Evolutionary conservation across 2,329 filamentous ascomycete species (phyloP).

Genomic region (Cladosporium colombiae): DNA sequence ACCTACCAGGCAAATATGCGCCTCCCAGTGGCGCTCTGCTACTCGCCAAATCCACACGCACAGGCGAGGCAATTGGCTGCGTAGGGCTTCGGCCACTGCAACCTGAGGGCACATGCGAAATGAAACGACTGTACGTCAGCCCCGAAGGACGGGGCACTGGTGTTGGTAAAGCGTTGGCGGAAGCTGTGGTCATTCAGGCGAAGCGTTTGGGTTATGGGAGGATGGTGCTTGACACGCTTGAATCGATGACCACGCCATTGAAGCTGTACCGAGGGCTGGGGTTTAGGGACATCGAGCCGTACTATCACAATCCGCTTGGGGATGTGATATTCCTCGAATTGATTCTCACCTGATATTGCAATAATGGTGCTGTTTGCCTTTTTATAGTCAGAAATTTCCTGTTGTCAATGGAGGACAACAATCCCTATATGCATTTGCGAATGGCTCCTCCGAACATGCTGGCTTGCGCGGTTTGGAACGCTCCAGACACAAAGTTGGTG

Average conservation of each 20-base stretch:
- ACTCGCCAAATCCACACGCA: slow-evolving; percentile 44
- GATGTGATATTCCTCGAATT: slow-evolving; percentile 54
- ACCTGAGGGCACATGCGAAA: slow-evolving; percentile 42
- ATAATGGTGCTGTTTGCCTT: not conserved
- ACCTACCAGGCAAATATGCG: slow-evolving; percentile 57
- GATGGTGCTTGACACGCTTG: slow-evolving; percentile 59
- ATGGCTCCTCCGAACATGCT: too few species aligned
- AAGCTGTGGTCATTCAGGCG: slow-evolving; percentile 48
- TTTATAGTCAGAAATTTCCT: too few species aligned
- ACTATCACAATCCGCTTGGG: slow-evolving; percentile 58
- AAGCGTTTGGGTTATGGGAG: slow-evolving; percentile 51
- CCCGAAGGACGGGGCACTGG: slow-evolving; percentile 52
- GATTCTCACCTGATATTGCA: not conserved
- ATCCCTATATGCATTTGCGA: too few species aligned
- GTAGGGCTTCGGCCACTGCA: slow-evolving; percentile 50
- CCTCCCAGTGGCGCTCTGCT: slow-evolving; percentile 50
- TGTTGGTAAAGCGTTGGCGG: slow-evolving; percentile 51
- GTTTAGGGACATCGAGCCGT: slow-evolving; percentile 54
- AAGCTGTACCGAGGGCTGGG: slow-evolving; percentile 53
- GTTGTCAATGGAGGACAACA: too few species aligned
- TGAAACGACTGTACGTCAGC: slow-evolving; percentile 59
- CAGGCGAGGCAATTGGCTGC: slow-evolving; percentile 47
- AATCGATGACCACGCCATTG: slow-evolving; percentile 53
- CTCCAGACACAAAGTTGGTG: too few species aligned
- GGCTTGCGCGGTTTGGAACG: too few species aligned